Base-by-base conservation (phyloP, 176 grass and related monocot species). In the Oryza nivara region DNA sequence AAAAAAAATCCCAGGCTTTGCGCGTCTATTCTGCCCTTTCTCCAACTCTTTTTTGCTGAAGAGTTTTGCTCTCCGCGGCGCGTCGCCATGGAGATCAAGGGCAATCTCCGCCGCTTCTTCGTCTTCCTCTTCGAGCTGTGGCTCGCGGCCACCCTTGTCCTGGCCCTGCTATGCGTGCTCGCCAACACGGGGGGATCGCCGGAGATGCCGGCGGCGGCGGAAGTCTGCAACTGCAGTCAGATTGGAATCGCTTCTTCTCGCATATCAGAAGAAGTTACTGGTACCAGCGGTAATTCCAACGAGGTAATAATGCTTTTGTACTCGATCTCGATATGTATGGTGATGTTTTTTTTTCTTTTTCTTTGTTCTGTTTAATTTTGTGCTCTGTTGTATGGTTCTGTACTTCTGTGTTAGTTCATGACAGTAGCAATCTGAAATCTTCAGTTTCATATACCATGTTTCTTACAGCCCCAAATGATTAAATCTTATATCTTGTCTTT, bases 251-350 rank as follows among this genome's bases (percentile, higher is more conserved):
- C 56, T 61, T 22, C 56, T 20, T n/a, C 56, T 9, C 56, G 7
- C 6, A 3, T 3, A 22, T 9, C 17, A 16, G 56, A 61, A n/a
- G 56, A 61, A 61, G 56, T 9, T 22, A 22, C 20, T 22, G 56
- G 20, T 61, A 9, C 17, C 4, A 17, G 3, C 44, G 2, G 65
- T 25, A 51, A 80, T 3, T 56, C 47, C 38, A 6, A 11, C 20
- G 20, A 81, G 79, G 79, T 81, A 80, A 15, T 81, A 80, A 15
- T 38, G 66, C 8, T 35, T 14, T 0, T 69, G 30, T 70, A 4
- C 9, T 25, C 9, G 0, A 11, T 68, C 16, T 67, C 17, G 4
- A 12, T 41, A 8, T 41, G 40, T 41, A 45, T 17, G 14, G 38
- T 11, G n/a, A 12, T 58, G 54, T 8, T 20, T 19, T 6, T 2